Evolutionary conservation across 208 protist genomes (phyloP).

Genomic region (Trypanosoma platydactyli): DNA sequence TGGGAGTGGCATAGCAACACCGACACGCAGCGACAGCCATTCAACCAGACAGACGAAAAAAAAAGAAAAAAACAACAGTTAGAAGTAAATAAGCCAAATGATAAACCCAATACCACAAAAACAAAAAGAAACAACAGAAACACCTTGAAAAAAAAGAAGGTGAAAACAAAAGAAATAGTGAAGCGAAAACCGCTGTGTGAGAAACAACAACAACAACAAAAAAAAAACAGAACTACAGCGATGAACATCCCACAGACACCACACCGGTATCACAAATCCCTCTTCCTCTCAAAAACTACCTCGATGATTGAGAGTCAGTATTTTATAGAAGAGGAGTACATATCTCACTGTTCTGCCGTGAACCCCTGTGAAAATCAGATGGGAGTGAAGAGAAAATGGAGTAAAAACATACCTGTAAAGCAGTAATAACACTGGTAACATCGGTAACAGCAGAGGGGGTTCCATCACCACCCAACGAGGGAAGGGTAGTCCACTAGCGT

Average conservation of each 20-base stretch:
- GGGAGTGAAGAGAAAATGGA: background rate
- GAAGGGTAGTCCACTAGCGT: constrained; percentile 22
- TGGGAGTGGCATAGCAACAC: too few relatives aligned
- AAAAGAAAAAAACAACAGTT: too few relatives aligned
- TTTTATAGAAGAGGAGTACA: background rate
- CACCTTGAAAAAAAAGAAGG: constrained; percentile 2
- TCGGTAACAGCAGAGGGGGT: background rate
- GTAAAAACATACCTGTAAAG: background rate
- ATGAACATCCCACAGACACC: too few relatives aligned
- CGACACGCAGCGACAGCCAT: too few relatives aligned
- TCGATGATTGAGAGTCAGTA: background rate
- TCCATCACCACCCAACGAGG: constrained; percentile 16
- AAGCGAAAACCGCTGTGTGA: background rate
- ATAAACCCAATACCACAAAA: background rate
- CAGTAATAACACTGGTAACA: too few relatives aligned
- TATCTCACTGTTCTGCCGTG: too few relatives aligned
- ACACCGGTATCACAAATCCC: too few relatives aligned
- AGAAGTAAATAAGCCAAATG: too few relatives aligned
- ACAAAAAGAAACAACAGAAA: constrained; percentile 27
- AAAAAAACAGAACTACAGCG: constrained; percentile 3
- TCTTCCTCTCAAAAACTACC: too few relatives aligned
- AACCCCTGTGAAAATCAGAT: background rate
- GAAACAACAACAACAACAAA: constrained; percentile 5
- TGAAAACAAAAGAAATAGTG: constrained; percentile 14
- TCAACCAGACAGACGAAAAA: too few relatives aligned